Percentiles rank a stretch among this genome's conserved stretches.
Evolutionary conservation across 2,329 filamentous ascomycete species (phyloP).

Genomic region (Fusarium papillatum): DNA sequence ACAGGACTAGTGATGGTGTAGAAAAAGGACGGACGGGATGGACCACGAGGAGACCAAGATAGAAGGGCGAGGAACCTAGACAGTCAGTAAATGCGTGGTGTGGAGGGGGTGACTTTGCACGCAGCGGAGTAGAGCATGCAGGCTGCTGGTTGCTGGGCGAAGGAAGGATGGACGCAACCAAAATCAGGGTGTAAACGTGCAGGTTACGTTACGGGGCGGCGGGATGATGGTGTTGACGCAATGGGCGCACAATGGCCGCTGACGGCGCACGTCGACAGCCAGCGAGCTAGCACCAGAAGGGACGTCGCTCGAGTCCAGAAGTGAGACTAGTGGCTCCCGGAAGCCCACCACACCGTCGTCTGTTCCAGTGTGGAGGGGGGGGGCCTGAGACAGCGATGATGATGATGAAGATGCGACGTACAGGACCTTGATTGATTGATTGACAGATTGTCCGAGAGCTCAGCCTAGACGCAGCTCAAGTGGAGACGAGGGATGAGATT

Average conservation of each 20-base stretch:
- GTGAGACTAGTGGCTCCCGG: constrained; percentile 32
- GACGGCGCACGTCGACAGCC: constrained; percentile 15
- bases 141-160: constrained; percentile 28
- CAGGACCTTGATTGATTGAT: constrained; percentile 11
- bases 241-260: constrained; percentile 40
- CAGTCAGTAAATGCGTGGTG: constrained; percentile 27
- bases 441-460: constrained; percentile 11
- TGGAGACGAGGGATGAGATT: constrained; percentile 28
- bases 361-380: constrained; percentile 20
- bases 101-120: constrained; percentile 7
- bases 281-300: constrained; percentile 30
- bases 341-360: constrained; percentile 5
- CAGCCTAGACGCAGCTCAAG: constrained; percentile 4
- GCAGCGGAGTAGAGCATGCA: constrained; percentile 9
- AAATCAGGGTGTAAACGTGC: constrained; percentile 35
- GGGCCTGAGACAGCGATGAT: constrained; percentile 39
- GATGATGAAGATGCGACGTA: constrained; percentile 25
- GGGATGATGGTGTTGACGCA: constrained; percentile 47
- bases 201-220: constrained; percentile 24
- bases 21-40: constrained; percentile 20
- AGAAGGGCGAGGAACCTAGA: constrained; percentile 22
- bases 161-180: constrained; percentile 20
- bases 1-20: constrained; percentile 20
- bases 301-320: constrained; percentile 28
- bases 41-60: constrained; percentile 29